Evolutionary conservation across 345 rosid species (phyloP).

Genomic region (Brassica juncea): DNA sequence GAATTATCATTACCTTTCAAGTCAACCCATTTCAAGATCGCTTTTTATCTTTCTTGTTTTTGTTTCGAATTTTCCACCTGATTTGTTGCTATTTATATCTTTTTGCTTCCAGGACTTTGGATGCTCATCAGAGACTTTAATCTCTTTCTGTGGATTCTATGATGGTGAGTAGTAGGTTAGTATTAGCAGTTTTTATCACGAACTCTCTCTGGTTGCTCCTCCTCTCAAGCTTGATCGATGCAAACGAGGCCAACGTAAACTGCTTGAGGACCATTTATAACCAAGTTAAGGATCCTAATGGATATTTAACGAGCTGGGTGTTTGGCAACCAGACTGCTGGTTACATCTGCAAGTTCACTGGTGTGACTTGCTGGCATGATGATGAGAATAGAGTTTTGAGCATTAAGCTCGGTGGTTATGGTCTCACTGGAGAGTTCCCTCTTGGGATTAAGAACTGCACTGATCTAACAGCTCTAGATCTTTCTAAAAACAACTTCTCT

Average conservation of each 20-base stretch:
- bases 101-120: slow-evolving; percentile 30
- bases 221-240: slow-evolving; percentile 43
- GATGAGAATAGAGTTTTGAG: slow-evolving; percentile 82
- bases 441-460: slow-evolving; percentile 44
- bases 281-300: slow-evolving; percentile 55
- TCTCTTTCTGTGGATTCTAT: slow-evolving; percentile 6
- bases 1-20: background rate
- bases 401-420: slow-evolving; percentile 62
- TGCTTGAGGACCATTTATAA: slow-evolving; percentile 51
- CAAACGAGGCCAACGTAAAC: slow-evolving; percentile 46
- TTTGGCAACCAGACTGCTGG: slow-evolving; percentile 65
- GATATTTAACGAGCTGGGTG: slow-evolving; percentile 55
- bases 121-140: background rate
- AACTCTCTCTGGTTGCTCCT: slow-evolving; percentile 46
- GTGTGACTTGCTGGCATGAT: slow-evolving; percentile 92
- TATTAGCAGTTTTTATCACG: slow-evolving; percentile 23
- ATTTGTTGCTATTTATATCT: background rate
- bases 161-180: slow-evolving; percentile 35
- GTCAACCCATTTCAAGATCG: slow-evolving; percentile 31
- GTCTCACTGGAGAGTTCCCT: slow-evolving; percentile 74
- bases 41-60: background rate
- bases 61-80: background rate
- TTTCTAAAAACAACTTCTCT: slow-evolving; percentile 64
- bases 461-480: slow-evolving; percentile 72
- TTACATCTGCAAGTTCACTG: slow-evolving; percentile 66